Evolutionary conservation across 1,284 basidiomycete genomes (phyloP).

Genomic region (Sutorius eximius): DNA sequence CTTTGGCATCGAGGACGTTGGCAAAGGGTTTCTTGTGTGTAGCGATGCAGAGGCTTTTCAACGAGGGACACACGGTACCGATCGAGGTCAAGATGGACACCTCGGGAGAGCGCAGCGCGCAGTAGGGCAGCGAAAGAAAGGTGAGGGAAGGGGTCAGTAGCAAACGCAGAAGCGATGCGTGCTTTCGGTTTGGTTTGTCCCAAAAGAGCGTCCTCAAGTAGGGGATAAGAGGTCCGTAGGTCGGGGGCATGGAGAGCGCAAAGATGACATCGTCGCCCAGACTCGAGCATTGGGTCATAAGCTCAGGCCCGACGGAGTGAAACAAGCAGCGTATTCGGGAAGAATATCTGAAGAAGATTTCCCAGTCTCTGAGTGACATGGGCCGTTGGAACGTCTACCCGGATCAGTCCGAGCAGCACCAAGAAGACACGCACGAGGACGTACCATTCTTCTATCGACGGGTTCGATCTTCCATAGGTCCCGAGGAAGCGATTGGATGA

Average conservation of each 20-base stretch:
- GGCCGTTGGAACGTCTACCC: conserved; percentile 24
- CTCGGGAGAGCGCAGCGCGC: conserved; percentile 15
- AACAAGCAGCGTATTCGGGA: conserved; percentile 17
- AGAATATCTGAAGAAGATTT: conserved; percentile 28
- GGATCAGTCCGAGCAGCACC: conserved; percentile 4
- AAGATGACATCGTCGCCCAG: conserved; percentile 25
- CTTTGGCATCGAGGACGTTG: conserved; percentile 6
- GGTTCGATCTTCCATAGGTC: conserved; percentile 27
- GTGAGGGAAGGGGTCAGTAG: conserved; percentile 25
- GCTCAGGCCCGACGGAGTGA: not conserved
- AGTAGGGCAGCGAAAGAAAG: conserved; percentile 13
- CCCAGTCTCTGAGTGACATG: conserved; percentile 32
- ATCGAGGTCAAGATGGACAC: conserved; percentile 24
- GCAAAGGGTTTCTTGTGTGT: not conserved
- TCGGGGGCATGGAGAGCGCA: conserved; percentile 26
- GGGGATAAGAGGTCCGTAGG: conserved; percentile 24
- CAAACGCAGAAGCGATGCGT: conserved; percentile 25
- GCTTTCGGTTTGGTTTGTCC: conserved; percentile 14
- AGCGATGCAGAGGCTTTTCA: conserved; percentile 18
- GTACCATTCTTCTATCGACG: conserved; percentile 13
- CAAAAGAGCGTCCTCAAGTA: conserved; percentile 24
- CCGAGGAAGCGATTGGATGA: conserved; percentile 28
- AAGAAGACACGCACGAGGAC: not conserved
- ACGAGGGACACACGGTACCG: conserved; percentile 21
- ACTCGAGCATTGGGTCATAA: conserved; percentile 1